Conservation (phyloP, 139 green algal genomes). For the Axilococcus clingmanii region DNA sequence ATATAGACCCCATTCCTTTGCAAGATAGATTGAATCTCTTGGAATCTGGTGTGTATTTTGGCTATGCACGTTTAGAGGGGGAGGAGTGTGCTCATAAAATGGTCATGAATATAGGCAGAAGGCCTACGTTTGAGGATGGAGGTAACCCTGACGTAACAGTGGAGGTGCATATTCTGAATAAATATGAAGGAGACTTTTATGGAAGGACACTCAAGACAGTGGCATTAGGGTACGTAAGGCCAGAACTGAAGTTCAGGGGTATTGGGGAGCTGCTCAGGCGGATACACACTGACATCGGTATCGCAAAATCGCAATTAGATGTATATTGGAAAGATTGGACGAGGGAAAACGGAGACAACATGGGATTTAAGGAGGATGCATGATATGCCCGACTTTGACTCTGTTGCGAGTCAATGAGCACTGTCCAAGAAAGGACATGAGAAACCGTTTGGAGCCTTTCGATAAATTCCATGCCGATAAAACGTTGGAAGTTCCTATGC, state of each 20-base stretch:
- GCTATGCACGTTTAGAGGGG: slow-evolving; percentile 47
- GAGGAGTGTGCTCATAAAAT: slow-evolving; percentile 54
- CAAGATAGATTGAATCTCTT: slow-evolving; percentile 35
- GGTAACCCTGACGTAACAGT: slow-evolving; percentile 22
- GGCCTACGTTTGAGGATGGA: slow-evolving; percentile 65
- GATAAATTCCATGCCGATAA: too few relatives aligned
- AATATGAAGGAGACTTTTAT: slow-evolving; percentile 56
- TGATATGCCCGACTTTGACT: too few relatives aligned
- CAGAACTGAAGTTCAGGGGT: slow-evolving; percentile 72
- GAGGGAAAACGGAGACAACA: too few relatives aligned
- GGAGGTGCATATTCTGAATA: slow-evolving; percentile 82
- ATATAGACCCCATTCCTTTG: slow-evolving; percentile 58
- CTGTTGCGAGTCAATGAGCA: too few relatives aligned
- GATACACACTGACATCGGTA: slow-evolving; percentile 66
- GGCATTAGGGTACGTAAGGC: slow-evolving; percentile 64
- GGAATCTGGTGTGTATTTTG: slow-evolving; percentile 83
- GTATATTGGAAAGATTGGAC: neutral
- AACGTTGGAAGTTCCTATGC: too few relatives aligned
- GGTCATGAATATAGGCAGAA: slow-evolving; percentile 86
- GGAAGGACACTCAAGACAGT: slow-evolving; percentile 40
- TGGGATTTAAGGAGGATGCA: too few relatives aligned
- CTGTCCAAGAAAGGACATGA: too few relatives aligned
- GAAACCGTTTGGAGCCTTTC: too few relatives aligned
- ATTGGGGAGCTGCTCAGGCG: slow-evolving; percentile 53
- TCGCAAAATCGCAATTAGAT: slow-evolving; percentile 36